Conservation (phyloP, 345 rosid genomes). For the Erysimum cheiranthoides region DNA sequence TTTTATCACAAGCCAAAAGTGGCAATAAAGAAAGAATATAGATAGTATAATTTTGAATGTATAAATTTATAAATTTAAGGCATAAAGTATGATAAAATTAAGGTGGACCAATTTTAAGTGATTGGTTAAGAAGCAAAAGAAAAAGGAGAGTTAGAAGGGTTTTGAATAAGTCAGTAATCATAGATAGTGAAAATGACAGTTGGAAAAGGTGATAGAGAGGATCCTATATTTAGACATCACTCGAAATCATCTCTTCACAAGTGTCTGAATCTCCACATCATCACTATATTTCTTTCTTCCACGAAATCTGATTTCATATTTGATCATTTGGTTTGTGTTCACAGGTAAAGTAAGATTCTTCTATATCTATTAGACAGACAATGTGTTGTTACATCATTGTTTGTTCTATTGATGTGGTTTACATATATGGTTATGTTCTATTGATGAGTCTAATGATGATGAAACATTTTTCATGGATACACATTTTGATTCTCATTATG, state of each 20-base stretch:
- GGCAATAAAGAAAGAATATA: neutral
- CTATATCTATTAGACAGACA: constrained; percentile 14
- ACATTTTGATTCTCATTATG: constrained; percentile 16
- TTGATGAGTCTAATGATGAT: neutral
- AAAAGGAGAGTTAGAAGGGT: constrained; percentile 30
- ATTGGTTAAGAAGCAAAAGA: constrained; percentile 35
- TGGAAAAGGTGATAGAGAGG: constrained; percentile 36
- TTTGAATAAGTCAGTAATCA: constrained; percentile 47
- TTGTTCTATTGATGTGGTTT: constrained; percentile 10
- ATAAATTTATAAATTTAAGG: neutral
- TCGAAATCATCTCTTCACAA: constrained; percentile 27
- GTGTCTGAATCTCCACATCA: constrained; percentile 41
- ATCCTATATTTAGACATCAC: constrained; percentile 44
- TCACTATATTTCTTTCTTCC: constrained; percentile 12
- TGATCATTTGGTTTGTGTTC: constrained; percentile 31
- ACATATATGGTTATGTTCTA: neutral
- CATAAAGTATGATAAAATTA: neutral
- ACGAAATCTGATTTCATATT: constrained; percentile 13
- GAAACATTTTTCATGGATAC: constrained; percentile 1
- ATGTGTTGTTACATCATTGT: constrained; percentile 21
- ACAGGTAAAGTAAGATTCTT: constrained; percentile 31
- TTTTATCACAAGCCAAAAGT: constrained; percentile 40
- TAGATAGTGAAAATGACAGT: constrained; percentile 45
- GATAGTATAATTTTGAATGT: neutral
- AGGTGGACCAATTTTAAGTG: constrained; percentile 30